A percentile compares a stretch with the other conserved stretches of the same genome.
phyloP scores from a whole-genome alignment of 208 protist genomes.

The Trypanosoma congolense region DNA sequence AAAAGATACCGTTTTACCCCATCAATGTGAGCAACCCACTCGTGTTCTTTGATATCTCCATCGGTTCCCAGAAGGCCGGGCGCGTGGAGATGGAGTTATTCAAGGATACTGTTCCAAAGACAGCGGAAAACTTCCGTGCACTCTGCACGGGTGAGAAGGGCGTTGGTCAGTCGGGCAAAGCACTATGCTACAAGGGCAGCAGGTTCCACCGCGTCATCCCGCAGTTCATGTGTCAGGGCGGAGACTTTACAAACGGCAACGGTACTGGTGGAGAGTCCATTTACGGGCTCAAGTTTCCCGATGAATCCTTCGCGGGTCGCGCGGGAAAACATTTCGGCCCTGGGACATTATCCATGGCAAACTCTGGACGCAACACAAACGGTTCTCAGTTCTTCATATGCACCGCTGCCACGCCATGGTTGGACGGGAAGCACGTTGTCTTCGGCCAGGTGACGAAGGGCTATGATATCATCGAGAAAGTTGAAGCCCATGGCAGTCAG shows the following conservation, averaged over 20 bases:
- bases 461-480: conserved; percentile 74
- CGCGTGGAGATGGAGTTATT: conserved; percentile 92
- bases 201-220: conserved; percentile 95
- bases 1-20: conserved; percentile 79
- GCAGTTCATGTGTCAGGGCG: conserved; percentile 93
- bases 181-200: conserved; percentile 94
- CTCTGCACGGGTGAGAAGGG: conserved; percentile 92
- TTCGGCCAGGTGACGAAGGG: conserved; percentile 91
- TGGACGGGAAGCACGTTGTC: conserved; percentile 94
- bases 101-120: conserved; percentile 89
- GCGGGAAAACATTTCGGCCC: conserved; percentile 76
- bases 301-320: conserved; percentile 90
- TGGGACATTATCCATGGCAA: conserved; percentile 74
- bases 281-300: conserved; percentile 89
- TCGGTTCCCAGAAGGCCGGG: conserved; percentile 76
- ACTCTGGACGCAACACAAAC: conserved; percentile 75
- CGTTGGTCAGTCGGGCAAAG: conserved; percentile 77
- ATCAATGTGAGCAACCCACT: conserved; percentile 73
- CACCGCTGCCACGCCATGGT: conserved; percentile 55
- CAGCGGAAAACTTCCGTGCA: conserved; percentile 93
- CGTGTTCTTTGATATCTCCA: conserved; percentile 92
- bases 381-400: conserved; percentile 85
- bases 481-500: conserved; percentile 70
- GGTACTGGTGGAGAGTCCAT: conserved; percentile 92
- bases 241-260: conserved; percentile 93